A percentile compares a stretch with the other conserved stretches of the same genome.
Evolutionary conservation across 2,329 filamentous ascomycete genomes (phyloP).

Genomic region (Colletotrichum navitas): DNA sequence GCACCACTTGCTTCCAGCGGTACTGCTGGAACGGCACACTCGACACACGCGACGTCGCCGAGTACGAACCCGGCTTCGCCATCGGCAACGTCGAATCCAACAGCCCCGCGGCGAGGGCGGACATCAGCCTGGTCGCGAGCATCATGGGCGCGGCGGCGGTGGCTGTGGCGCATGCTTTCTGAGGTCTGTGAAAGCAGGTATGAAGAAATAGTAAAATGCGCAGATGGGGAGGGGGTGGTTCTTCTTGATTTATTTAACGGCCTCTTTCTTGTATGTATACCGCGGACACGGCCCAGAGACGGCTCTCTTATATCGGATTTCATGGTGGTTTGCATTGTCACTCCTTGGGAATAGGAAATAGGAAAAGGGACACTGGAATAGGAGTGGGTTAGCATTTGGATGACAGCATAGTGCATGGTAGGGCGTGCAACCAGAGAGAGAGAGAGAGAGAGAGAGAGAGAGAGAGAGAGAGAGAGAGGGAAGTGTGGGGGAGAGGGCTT

Average conservation of each 20-base stretch:
- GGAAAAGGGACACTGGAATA: neutral
- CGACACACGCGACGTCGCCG: constrained; percentile 41
- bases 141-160: constrained; percentile 17
- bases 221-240: neutral
- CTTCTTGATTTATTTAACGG: neutral
- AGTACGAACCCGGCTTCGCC: constrained; percentile 51
- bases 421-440: no score
- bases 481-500: neutral
- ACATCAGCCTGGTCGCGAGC: constrained; percentile 22
- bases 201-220: neutral
- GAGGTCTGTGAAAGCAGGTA: neutral
- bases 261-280: neutral
- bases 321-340: neutral
- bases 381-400: neutral
- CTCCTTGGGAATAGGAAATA: constrained; percentile 7
- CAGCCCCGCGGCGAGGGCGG: constrained; percentile 29
- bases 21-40: constrained; percentile 96
- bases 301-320: neutral
- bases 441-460: neutral
- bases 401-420: neutral
- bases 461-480: neutral
- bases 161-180: constrained; percentile 13
- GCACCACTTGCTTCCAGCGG: constrained; percentile 78
- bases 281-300: neutral
- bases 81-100: constrained; percentile 44